A percentile compares a stretch with the other conserved stretches of the same genome.
phyloP scores from a whole-genome alignment of 192 early-diverging fungal species.

The Coemansia nantahalensis region DNA sequence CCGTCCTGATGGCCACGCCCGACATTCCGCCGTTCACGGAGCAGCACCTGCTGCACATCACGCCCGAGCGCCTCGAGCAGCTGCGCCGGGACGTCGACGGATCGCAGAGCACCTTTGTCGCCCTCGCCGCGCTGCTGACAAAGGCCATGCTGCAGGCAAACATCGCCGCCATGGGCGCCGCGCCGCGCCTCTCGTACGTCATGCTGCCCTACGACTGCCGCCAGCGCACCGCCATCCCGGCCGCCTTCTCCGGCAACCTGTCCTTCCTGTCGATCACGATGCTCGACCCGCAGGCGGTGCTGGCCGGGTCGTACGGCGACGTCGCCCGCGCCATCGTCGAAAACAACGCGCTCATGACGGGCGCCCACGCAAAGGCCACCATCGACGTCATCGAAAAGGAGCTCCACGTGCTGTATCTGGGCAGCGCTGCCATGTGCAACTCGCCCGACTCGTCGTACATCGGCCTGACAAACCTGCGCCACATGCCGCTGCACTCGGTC shows the following conservation, averaged over 20 bases:
- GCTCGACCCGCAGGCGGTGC: constrained; percentile 4
- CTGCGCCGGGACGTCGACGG: constrained; percentile 35
- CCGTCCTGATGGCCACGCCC: constrained; percentile 32
- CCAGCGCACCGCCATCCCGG: constrained; percentile 19
- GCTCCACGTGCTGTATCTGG: constrained; percentile 31
- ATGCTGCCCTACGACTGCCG: constrained; percentile 42
- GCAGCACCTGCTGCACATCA: constrained; percentile 46
- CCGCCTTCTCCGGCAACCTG: constrained; percentile 28
- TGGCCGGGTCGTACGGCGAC: constrained; percentile 12
- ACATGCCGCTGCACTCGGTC: constrained; percentile 28
- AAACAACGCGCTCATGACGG: constrained; percentile 12
- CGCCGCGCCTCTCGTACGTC: constrained; percentile 23
- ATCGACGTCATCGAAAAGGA: constrained; percentile 33
- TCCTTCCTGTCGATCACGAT: constrained; percentile 28
- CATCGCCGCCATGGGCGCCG: constrained; percentile 7
- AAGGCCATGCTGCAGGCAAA: constrained; percentile 27
- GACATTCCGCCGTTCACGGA: constrained; percentile 18
- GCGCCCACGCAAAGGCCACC: constrained; percentile 29
- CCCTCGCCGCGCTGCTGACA: constrained; percentile 19
- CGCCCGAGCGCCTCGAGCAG: constrained; percentile 16
- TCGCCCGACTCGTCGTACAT: constrained; percentile 27
- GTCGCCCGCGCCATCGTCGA: constrained; percentile 30
- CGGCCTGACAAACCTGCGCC: constrained; percentile 29
- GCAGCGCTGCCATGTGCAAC: constrained; percentile 28
- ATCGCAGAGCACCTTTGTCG: constrained; percentile 17